Evolutionary conservation across 2,329 filamentous ascomycete genomes (phyloP).

Genomic region (Colletotrichum cuscutae): DNA sequence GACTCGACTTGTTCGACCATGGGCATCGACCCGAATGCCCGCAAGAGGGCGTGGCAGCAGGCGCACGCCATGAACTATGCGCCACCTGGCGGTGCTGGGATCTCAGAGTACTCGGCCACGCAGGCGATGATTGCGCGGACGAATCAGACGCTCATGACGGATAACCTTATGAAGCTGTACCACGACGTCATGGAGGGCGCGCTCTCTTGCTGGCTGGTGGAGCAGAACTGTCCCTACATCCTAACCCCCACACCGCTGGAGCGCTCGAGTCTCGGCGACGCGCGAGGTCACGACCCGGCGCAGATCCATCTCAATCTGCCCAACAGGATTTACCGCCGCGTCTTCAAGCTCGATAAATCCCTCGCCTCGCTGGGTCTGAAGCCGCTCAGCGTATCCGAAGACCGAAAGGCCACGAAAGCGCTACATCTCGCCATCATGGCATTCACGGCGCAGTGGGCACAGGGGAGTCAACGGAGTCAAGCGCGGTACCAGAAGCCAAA

Average conservation of each 20-base stretch:
- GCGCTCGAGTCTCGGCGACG: constrained; percentile 36
- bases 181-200: constrained; percentile 65
- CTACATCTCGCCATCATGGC: constrained; percentile 61
- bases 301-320: constrained; percentile 43
- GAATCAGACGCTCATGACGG: constrained; percentile 51
- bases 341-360: constrained; percentile 57
- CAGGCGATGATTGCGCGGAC: constrained; percentile 40
- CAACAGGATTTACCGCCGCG: constrained; percentile 58
- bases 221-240: constrained; percentile 61
- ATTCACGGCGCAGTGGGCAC: constrained; percentile 63
- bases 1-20: neutral
- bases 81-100: neutral
- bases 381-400: constrained; percentile 51
- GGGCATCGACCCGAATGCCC: neutral
- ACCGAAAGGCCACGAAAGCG: constrained; percentile 55
- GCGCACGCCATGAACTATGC: neutral
- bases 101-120: constrained; percentile 34
- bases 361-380: constrained; percentile 52
- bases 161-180: constrained; percentile 59
- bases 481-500: constrained; percentile 8
- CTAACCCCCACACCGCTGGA: neutral
- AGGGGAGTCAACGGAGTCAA: constrained; percentile 43
- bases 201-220: constrained; percentile 64
- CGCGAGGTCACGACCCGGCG: constrained; percentile 42
- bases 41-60: constrained; percentile 8